These are phyloP conservation scores for Capronia epimyces DNA, from an alignment of 2,329 filamentous ascomycete species.

Conservation along the genomic window DNA sequence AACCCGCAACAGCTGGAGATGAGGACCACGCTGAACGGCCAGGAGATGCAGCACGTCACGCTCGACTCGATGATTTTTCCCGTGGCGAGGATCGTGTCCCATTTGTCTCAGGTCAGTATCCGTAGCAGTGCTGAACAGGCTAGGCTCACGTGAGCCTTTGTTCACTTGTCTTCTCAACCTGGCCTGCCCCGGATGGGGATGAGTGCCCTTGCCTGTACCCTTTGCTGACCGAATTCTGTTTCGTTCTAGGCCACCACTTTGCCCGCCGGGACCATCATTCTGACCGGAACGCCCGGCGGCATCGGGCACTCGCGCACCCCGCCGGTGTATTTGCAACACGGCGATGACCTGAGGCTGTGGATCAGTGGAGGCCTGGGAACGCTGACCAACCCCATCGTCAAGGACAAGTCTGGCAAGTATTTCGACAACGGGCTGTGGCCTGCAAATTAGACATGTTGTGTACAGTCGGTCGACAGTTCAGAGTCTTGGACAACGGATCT, in stretches of 20 bases:
- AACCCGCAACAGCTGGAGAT: background rate
- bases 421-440: conserved; percentile 5
- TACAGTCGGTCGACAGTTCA: no score
- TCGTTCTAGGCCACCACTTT: conserved; percentile 42
- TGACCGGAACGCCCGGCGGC: conserved; percentile 42
- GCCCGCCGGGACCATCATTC: conserved; percentile 39
- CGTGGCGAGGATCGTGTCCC: conserved; percentile 1
- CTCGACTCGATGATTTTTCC: conserved; percentile 3
- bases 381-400: conserved; percentile 2
- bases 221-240: no score
- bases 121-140: background rate
- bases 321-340: conserved; percentile 42
- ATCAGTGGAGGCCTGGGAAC: conserved; percentile 7
- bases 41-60: background rate
- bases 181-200: no score
- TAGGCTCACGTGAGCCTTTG: conserved; percentile 17
- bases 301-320: conserved; percentile 39
- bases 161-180: no score
- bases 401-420: conserved; percentile 2
- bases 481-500: no score
- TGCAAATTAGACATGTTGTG: no score
- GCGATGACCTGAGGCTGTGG: conserved; percentile 33
- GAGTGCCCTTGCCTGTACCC: no score
- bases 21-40: conserved; percentile 6
- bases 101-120: conserved; percentile 3